Base-by-base conservation (phyloP, 495 filamentous ascomycete genomes). In the Collariella sp. region DNA sequence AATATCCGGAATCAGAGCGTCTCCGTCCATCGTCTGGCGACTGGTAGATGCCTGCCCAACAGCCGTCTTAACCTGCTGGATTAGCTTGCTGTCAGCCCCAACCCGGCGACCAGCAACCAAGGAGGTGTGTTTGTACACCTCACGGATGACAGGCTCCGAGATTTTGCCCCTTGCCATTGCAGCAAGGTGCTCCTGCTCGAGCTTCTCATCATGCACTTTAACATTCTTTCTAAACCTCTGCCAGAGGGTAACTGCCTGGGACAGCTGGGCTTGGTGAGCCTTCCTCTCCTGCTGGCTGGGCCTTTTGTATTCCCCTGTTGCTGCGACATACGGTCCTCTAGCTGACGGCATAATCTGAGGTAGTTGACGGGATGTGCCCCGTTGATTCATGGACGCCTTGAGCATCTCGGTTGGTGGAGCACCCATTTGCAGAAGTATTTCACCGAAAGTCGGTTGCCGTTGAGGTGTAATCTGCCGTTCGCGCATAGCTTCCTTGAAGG, bases 41-140 rank as follows among this genome's bases (percentile, higher is more conserved):
- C 41, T n/a, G 19, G 26, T 18, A 3, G 34, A 18, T 18, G 19
- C 18, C 7, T 19, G 5, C 29, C 4, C 22, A 13, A 5, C 40
- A 5, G 11, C 12, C 24, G 29, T 6, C 24, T 43, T 6, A 31
- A 61, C 26, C 40, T 52, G 20, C n/a, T 55, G 50, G 12, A 42
- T 26, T 6, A 9, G 11, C 20, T 35, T 39, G 10, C 9, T 16
- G 24, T 47, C 51, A 10, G 9, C 42, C 1, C 20, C 52, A 5
- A 38, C 44, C 11, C 55, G 54, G 6, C 40, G 38, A 5, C 60
- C 60, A 2, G 52, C 36, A 1, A 50, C 54, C 12, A 60, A 19
- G 1, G 54, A 20, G 7, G 50, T 57, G 1, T 50, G 54, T 34
- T 55, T 54, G 16, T 60, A 63, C 0, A 52, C 50, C 1, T 63